Evolutionary conservation across 2,329 filamentous ascomycete species (phyloP), one percentile per base, ranked within the genome.

Genomic region (Cercospora janseana): DNA sequence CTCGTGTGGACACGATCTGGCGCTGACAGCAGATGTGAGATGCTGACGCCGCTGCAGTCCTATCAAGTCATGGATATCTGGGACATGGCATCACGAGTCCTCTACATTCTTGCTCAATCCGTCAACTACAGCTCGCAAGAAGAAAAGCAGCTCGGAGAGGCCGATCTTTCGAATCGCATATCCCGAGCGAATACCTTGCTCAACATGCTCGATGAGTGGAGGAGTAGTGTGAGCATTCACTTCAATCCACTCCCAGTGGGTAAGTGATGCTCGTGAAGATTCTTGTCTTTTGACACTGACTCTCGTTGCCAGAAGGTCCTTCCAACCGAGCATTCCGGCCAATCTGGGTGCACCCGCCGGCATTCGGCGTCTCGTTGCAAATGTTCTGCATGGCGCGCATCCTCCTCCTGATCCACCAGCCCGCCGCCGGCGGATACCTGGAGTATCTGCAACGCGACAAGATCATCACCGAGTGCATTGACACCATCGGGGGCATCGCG

Each of bases 51-150:
- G 9, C n/a, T 16, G 6, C 16, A 38, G 49, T 67, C 71, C 0
- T 73, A 77, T 29, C 61, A 69, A 4, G 69, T 73, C 2, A 70
- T 83, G 28, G 72, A 68, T n/a, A 69, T 74, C 0, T 72, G 79
- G 44, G 80, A 82, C 41, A 67, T 83, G 20, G 79, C 79, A 0
- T 71, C 72, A 4, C 70, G 76, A 1, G 72, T 78, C 0, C 69
- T 79, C 0, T 83, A 79, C 56, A 71, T 83, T 1, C 70, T 82
- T 4, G 76, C 78, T 1, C 75, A 79, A 57, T 76, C 75, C 2
- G 75, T 83, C 3, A 80, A 82, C 54, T 83, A 79, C 62, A 78
- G 77, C 40, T 78, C 79, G 0, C 70, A 74, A n/a, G 75, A 79
- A 50, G 74, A 75, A 48, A 68, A 64, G 26, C 70, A 74, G 52